Evolutionary conservation across 129 eudicot genomes (phyloP).

Genomic region (Flaveria robusta): DNA sequence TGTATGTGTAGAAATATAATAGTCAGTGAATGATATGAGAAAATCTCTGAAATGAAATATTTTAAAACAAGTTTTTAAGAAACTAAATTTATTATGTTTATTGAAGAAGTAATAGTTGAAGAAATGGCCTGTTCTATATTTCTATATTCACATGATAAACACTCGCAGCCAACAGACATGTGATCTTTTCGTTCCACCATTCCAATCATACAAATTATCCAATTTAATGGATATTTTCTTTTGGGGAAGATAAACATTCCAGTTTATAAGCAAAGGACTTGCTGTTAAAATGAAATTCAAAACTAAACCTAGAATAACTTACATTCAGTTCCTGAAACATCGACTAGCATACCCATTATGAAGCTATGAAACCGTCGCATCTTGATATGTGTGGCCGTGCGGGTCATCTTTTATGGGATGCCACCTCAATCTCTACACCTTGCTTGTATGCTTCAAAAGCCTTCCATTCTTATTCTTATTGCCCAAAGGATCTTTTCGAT

Average conservation of each 20-base stretch:
- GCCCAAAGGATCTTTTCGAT: background rate
- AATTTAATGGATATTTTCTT: background rate
- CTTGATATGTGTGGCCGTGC: background rate
- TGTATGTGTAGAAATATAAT: too few relatives aligned
- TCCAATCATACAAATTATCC: background rate
- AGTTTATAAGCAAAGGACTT: background rate
- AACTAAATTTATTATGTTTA: background rate
- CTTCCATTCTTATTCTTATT: background rate
- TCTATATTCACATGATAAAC: background rate
- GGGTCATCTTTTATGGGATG: background rate
- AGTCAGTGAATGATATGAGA: background rate
- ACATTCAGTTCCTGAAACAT: background rate
- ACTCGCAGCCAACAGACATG: background rate
- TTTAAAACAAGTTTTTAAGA: background rate
- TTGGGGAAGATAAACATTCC: background rate
- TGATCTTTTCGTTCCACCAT: background rate
- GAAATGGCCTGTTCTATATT: background rate
- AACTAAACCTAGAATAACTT: background rate
- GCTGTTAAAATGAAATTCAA: background rate
- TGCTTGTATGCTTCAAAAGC: background rate
- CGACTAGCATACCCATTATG: background rate
- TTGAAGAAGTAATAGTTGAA: background rate
- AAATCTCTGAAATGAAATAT: background rate
- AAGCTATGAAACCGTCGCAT: background rate
- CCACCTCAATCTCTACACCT: background rate